Evolutionary conservation across 768 basidiomycete genomes (phyloP), one percentile per base, ranked within the genome.

Genomic region (Mycena chlorophos): DNA sequence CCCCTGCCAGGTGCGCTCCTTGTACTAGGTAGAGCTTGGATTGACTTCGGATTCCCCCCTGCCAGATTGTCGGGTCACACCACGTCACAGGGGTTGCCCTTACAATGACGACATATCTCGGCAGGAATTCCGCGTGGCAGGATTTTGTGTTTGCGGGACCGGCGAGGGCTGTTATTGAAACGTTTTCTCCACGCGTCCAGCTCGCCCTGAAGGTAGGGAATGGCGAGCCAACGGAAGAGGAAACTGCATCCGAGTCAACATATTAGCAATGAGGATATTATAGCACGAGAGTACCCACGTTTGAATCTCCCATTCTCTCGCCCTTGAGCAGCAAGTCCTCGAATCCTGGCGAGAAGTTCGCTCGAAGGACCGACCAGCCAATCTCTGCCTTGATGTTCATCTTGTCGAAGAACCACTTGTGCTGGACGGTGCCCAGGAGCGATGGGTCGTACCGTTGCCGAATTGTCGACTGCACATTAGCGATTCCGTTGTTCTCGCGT

Each of bases 351-450:
- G 69, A 52, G 46, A 69, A 79, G 0, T 61, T 28, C 0, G 57
- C 50, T 0, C 69, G 60, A 1, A 77, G 45, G 3, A 54, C 49
- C 2, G 75, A 73, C 80, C 81, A 83, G 0, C 56, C 58, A 0
- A 71, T 73, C 54, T 82, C 78, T 0, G 74, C 66, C 55, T 71
- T 77, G 40, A 81, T 62, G 46, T 82, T 58, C 51, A 54, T 82
- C 20, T 77, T 71, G 0, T 63, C 51, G 0, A 59, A 51, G 65
- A 64, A 72, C 64, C 72, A 81, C 0, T 67, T 60, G 46, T 83
- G 79, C 49, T 81, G 79, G 0, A 77, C 49, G 0, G 70, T 75
- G 0, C 66, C 73, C 0, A 8, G 5, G 0, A 82, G 66, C 0
- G 52, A 29, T 0, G 78, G 73, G 54, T 83, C 79, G 6, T 74